Percentiles rank a stretch among this genome's conserved stretches.
Conservation (phyloP, 495 filamentous ascomycete genomes). For the Neurospora sp. region DNA sequence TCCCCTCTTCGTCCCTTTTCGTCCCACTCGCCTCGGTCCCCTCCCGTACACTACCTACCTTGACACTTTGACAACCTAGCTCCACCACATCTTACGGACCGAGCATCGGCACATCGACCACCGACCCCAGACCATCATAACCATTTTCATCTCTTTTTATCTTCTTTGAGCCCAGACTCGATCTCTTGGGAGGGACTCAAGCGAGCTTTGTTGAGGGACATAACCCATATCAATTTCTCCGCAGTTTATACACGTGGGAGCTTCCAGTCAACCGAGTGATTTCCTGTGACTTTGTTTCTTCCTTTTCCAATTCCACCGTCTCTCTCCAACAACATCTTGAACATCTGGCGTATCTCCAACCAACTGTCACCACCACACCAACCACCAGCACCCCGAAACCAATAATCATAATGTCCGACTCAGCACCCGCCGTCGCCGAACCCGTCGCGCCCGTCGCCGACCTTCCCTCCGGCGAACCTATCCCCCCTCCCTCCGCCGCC, state of each 20-base stretch:
- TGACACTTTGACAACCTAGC: not conserved
- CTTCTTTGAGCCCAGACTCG: not conserved
- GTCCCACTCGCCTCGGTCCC: not conserved
- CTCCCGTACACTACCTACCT: not conserved
- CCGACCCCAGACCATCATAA: not conserved
- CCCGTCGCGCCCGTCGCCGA: constrained; percentile 21
- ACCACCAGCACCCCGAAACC: not conserved
- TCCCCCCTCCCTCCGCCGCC: constrained; percentile 17
- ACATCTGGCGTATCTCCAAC: not conserved
- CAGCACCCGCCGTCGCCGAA: not conserved
- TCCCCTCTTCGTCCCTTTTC: not conserved
- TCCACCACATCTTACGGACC: not conserved
- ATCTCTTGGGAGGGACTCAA: not conserved
- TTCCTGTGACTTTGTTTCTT: not conserved
- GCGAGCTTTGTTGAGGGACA: not conserved
- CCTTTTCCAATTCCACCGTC: not conserved
- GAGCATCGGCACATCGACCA: not conserved
- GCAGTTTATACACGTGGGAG: not conserved
- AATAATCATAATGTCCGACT: constrained; percentile 7
- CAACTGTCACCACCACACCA: not conserved
- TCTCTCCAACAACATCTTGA: not conserved
- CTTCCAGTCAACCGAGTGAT: not conserved
- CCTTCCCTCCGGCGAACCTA: constrained; percentile 30
- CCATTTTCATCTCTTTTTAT: not conserved
- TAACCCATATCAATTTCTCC: not conserved